Evolutionary conservation across 2,329 filamentous ascomycete genomes (phyloP).

Genomic region (Teratosphaeria epicoccoides): DNA sequence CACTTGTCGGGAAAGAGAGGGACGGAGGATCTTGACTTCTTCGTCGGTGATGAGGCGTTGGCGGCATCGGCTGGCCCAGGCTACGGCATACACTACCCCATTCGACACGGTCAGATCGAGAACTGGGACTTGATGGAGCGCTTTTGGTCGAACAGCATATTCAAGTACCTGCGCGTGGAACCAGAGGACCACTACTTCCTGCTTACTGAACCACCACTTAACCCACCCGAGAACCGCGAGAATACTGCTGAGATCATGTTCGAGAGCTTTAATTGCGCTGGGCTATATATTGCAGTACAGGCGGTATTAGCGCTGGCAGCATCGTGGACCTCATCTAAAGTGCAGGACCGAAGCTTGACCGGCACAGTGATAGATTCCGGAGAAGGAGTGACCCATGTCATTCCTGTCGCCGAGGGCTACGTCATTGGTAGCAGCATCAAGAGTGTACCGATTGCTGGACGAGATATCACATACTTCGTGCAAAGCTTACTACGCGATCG

Average conservation of each 20-base stretch:
- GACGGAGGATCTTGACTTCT: slow-evolving; percentile 96
- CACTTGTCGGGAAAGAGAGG: slow-evolving; percentile 86
- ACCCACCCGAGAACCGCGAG: slow-evolving; percentile 96
- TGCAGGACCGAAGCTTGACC: slow-evolving; percentile 88
- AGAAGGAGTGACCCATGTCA: slow-evolving; percentile 97
- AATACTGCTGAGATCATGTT: slow-evolving; percentile 99
- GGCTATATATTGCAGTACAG: slow-evolving; percentile 97
- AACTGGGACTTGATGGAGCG: slow-evolving; percentile 99
- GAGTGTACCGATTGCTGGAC: slow-evolving; percentile 93
- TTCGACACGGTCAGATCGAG: slow-evolving; percentile 95
- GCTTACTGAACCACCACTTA: slow-evolving; percentile 94
- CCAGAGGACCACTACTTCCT: slow-evolving; percentile 98
- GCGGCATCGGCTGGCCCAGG: slow-evolving; percentile 74
- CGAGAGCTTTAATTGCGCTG: slow-evolving; percentile 98
- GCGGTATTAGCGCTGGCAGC: slow-evolving; percentile 92
- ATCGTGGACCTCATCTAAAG: slow-evolving; percentile 97
- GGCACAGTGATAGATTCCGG: slow-evolving; percentile 98
- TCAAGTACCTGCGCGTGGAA: slow-evolving; percentile 97
- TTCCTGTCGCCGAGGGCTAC: slow-evolving; percentile 95
- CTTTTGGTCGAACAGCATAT: slow-evolving; percentile 99
- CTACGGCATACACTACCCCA: slow-evolving; percentile 94
- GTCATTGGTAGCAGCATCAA: slow-evolving; percentile 99
- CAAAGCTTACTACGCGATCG: slow-evolving; percentile 92
- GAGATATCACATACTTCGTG: slow-evolving; percentile 98
- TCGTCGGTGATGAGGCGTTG: slow-evolving; percentile 94